These are phyloP conservation scores for Loxodes magnus DNA, from an alignment of 73 alveolate genomes.

Conservation along the genomic window DNA sequence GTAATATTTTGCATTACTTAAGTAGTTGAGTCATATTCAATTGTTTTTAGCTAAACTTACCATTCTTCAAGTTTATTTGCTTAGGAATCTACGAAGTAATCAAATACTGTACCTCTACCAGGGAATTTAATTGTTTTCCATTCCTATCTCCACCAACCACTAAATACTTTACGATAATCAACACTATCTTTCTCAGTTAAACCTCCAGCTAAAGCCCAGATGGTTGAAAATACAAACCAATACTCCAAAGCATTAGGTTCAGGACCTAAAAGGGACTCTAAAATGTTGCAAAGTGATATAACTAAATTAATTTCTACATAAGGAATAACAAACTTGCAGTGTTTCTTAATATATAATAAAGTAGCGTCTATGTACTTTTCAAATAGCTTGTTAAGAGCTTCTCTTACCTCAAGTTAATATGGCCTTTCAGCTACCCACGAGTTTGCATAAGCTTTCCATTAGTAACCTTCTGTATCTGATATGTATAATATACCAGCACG, in stretches of 20 bases:
- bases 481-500: slow-evolving; percentile 99
- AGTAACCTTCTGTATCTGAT: slow-evolving; percentile 63
- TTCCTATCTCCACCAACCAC: slow-evolving; percentile 99
- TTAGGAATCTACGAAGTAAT: slow-evolving; percentile 91
- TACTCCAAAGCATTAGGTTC: slow-evolving; percentile 86
- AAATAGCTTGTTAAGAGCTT: slow-evolving; percentile 45
- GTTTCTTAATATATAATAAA: slow-evolving; percentile 56
- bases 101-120: slow-evolving; percentile 98
- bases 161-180: slow-evolving; percentile 97
- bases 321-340: slow-evolving; percentile 78
- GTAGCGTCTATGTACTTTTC: slow-evolving; percentile 80
- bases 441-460: slow-evolving; percentile 50
- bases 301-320: slow-evolving; percentile 85
- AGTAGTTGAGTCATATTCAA: slow-evolving; percentile 21
- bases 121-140: slow-evolving; percentile 99
- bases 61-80: slow-evolving; percentile 94
- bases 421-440: slow-evolving; percentile 48
- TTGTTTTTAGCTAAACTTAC: slow-evolving; percentile 76
- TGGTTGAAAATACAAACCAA: slow-evolving; percentile 94
- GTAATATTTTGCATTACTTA: slow-evolving; percentile 71
- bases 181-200: slow-evolving; percentile 97
- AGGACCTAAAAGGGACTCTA: slow-evolving; percentile 84
- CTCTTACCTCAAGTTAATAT: slow-evolving; percentile 45
- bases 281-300: slow-evolving; percentile 81
- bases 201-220: slow-evolving; percentile 98